phyloP scores from a whole-genome alignment of 768 basidiomycete species.

The Mycena pura region DNA sequence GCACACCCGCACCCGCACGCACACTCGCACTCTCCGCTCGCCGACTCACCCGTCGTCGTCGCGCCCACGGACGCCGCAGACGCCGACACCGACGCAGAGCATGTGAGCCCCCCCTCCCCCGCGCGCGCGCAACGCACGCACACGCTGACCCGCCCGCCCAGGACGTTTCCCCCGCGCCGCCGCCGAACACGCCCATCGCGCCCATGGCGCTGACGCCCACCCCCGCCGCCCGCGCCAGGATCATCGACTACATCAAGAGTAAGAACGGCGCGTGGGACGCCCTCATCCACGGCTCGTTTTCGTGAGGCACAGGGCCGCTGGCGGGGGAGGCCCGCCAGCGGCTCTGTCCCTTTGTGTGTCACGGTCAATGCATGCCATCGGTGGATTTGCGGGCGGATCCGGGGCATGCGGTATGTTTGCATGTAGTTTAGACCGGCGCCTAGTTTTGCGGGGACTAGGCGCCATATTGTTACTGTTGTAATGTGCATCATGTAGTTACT shows the following conservation, averaged over 20 bases:
- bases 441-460: no score
- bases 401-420: no score
- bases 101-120: conserved; percentile 20
- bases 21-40: conserved; percentile 16
- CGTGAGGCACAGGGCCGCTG: conserved; percentile 43
- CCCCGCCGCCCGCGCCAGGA: conserved; percentile 41
- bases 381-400: no score
- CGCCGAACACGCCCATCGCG: conserved; percentile 24
- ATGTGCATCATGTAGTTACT: no score
- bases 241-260: conserved; percentile 62
- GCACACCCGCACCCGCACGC: conserved; percentile 21
- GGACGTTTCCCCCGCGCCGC: conserved; percentile 25
- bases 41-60: not conserved
- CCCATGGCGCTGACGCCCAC: conserved; percentile 25
- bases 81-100: not conserved
- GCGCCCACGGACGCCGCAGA: not conserved
- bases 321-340: no score
- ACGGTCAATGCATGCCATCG: no score
- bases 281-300: conserved; percentile 69
- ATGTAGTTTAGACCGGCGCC: no score
- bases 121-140: not conserved
- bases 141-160: conserved; percentile 17
- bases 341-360: no score
- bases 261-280: conserved; percentile 71
- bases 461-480: no score